Percentiles rank a stretch among this genome's conserved stretches.
Evolutionary conservation across 2,329 filamentous ascomycete species (phyloP).

Genomic region (Colletotrichum sublineola): DNA sequence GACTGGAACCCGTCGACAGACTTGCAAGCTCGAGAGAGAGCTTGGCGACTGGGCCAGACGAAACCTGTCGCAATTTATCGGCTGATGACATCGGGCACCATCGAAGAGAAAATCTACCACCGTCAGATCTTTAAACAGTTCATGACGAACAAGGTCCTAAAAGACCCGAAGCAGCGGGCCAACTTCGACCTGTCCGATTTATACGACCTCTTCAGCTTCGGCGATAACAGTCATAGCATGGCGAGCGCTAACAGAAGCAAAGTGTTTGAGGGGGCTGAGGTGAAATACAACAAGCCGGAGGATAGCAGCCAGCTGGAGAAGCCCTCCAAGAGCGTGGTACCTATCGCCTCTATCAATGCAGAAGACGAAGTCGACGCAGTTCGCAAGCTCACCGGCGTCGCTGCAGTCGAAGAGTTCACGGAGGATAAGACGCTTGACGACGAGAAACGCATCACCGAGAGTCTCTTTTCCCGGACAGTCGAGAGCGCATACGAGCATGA

Average conservation of each 20-base stretch:
- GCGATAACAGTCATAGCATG: conserved; percentile 69
- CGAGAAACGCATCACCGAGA: conserved; percentile 86
- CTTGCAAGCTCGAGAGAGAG: conserved; percentile 92
- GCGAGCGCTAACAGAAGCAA: conserved; percentile 85
- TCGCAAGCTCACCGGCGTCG: conserved; percentile 69
- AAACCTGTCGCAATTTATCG: conserved; percentile 96
- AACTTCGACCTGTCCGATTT: conserved; percentile 91
- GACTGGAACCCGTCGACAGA: conserved; percentile 99
- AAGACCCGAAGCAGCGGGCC: conserved; percentile 92
- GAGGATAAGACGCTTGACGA: conserved; percentile 65
- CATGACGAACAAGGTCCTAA: conserved; percentile 94
- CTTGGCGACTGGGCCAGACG: conserved; percentile 96
- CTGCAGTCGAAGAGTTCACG: conserved; percentile 74
- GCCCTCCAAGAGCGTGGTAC: conserved; percentile 29
- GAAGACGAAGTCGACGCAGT: conserved; percentile 55
- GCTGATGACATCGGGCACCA: conserved; percentile 97
- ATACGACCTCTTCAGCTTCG: conserved; percentile 90
- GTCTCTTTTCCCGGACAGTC: conserved; percentile 88
- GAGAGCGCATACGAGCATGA: conserved; percentile 96
- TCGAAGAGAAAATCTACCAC: conserved; percentile 99
- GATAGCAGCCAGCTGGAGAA: conserved; percentile 44
- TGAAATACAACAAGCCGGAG: conserved; percentile 56
- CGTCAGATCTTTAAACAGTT: conserved; percentile 99
- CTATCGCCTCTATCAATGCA: conserved; percentile 25
- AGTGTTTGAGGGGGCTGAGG: conserved; percentile 89